These are phyloP conservation scores for Diaporthe ampelina DNA, from an alignment of 2,329 filamentous ascomycete genomes.

Conservation along the genomic window DNA sequence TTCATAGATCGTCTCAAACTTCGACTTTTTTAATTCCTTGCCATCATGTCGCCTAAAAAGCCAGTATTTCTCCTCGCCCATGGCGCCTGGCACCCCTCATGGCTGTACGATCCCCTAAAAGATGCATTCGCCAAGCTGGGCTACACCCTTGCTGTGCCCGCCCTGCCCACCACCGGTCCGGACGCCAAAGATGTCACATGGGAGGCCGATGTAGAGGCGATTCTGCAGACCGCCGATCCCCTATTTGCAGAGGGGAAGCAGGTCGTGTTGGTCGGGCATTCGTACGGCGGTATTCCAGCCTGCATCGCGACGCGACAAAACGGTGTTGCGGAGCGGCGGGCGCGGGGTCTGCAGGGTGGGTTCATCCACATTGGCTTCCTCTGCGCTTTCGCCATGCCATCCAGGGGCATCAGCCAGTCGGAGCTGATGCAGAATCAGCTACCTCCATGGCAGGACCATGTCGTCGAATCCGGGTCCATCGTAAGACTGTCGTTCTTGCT, in stretches of 20 bases:
- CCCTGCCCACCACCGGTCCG: neutral
- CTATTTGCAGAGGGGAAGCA: neutral
- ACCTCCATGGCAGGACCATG: slow-evolving; percentile 1
- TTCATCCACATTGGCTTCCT: neutral
- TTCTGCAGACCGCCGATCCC: neutral
- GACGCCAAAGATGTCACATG: slow-evolving; percentile 1
- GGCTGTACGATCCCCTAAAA: slow-evolving; percentile 1
- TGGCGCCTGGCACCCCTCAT: slow-evolving; percentile 7
- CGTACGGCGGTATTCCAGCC: slow-evolving; percentile 18
- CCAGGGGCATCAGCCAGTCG: neutral
- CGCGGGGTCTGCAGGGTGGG: neutral
- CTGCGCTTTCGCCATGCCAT: neutral
- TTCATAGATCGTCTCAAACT: no score
- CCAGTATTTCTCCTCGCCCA: slow-evolving; percentile 5
- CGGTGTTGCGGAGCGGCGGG: neutral
- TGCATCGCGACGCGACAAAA: neutral
- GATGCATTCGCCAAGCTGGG: neutral
- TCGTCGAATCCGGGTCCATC: neutral
- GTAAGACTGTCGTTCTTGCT: neutral
- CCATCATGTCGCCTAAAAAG: neutral
- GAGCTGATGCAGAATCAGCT: neutral
- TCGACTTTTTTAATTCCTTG: neutral
- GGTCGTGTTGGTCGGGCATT: slow-evolving; percentile 16
- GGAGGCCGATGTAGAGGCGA: neutral
- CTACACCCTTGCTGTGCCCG: neutral